Base-by-base conservation (phyloP, 2,329 filamentous ascomycete species). In the Talaromyces sp. region DNA sequence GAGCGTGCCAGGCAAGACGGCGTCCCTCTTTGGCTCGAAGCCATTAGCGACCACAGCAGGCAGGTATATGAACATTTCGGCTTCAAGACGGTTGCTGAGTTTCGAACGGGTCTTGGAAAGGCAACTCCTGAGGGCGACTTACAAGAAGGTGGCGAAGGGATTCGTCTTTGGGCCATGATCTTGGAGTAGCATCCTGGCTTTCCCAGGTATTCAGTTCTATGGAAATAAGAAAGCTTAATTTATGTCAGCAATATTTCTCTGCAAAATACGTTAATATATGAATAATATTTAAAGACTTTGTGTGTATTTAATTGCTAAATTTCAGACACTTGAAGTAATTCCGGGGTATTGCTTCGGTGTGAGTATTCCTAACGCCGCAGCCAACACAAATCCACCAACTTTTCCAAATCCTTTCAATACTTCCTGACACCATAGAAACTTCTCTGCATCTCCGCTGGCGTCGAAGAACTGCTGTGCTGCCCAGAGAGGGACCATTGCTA, bases 41-140 rank as follows among this genome's bases (percentile, higher is more conserved):
- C 62, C 23, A 36, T 62, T 8, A 64, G 31, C 47, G 62, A 64
- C 31, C 62, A 62, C 31, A 59, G 59, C 42, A 61, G 51, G 30
- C 56, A 59, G 30, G 59, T 64, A 4, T 64, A 64, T 33, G 62
- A 64, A 33, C 62, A 62, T 50, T 23, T 64, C 16, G 59, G 59
- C 23, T 64, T 64, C 56, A 47, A 40, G 14, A 62, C 51, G 5
- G 62, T 64, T 12, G 52, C 33, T 23, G 42, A 44, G 23, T 16
- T 57, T 12, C 56, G 59, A 9, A 59, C 62, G 36, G 59, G 59
- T 9, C 27, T 23, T 16, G 62, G 62, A 28, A 62, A 59, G 36
- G 55, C 56, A n/a, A 42, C 44, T 18, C 34, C 62, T 3, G 18
- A 44, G 9, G 62, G 62, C 18, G 62, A 64, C 18, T 59, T 64